Percentiles rank a stretch among this genome's conserved stretches.
Evolutionary conservation across 208 protist species (phyloP).

Genomic region (Leishmania turanica): DNA sequence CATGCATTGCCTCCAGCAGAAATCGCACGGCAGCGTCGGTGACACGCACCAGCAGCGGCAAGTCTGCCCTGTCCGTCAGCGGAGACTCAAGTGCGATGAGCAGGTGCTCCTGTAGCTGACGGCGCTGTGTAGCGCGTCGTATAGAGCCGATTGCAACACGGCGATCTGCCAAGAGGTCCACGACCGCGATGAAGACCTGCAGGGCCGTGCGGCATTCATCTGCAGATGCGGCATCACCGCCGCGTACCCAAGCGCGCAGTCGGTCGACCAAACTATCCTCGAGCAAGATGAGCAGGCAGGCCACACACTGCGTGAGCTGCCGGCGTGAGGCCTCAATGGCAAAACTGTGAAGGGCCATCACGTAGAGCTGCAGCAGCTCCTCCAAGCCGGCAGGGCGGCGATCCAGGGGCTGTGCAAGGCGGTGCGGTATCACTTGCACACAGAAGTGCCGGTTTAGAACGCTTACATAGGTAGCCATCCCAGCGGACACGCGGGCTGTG

Average conservation of each 20-base stretch:
- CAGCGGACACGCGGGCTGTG: not conserved
- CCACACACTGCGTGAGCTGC: constrained; percentile 54
- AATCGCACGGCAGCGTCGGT: constrained; percentile 48
- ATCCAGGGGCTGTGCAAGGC: constrained; percentile 51
- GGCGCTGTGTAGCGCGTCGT: constrained; percentile 57
- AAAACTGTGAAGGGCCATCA: constrained; percentile 11
- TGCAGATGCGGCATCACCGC: not conserved
- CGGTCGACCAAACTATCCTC: constrained; percentile 30
- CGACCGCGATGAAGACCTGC: constrained; percentile 41
- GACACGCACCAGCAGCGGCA: constrained; percentile 33
- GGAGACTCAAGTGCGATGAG: constrained; percentile 34
- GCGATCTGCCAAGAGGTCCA: constrained; percentile 62
- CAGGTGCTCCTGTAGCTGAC: constrained; percentile 51
- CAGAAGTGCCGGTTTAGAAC: constrained; percentile 75
- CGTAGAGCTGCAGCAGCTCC: constrained; percentile 58
- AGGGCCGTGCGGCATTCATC: constrained; percentile 17
- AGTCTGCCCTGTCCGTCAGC: constrained; percentile 19
- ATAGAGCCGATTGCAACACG: constrained; percentile 65
- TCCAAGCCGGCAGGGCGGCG: constrained; percentile 36
- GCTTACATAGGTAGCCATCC: constrained; percentile 39
- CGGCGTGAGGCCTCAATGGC: constrained; percentile 18
- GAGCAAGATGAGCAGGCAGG: constrained; percentile 48
- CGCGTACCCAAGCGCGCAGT: constrained; percentile 17
- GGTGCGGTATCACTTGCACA: constrained; percentile 42
- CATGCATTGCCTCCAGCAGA: constrained; percentile 43